Evolutionary conservation across 805 yeast species (phyloP), one percentile per base, ranked within the genome.

Genomic region (Suhomyces pyralidae): DNA sequence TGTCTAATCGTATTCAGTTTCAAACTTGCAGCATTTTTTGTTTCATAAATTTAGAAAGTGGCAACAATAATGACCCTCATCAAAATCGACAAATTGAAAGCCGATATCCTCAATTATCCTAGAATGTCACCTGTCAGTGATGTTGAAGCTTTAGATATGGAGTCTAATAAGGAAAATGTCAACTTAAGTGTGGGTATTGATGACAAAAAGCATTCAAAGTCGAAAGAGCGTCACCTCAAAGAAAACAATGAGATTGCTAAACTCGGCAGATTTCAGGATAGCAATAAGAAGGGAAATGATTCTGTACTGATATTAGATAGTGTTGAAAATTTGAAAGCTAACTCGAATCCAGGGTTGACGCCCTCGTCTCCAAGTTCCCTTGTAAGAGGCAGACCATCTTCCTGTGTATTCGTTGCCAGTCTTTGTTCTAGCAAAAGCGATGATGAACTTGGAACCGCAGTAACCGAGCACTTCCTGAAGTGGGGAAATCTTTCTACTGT

Each of bases 321-420:
- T 19, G 22, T 6, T 3, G 24, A 17, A 3, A 17, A 10, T 19
- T 7, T 10, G 24, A 38, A 38, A 38, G 22, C 6, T 19, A 38
- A 17, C 9, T 38, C 22, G 24, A 38, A 38, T 19, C 10, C 42
- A 7, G 9, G 9, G 9, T 38, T 38, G 42, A 10, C 26, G 17
- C 28, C 20, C 24, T 8, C 42, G 14, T n/a, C 36, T 32, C 15
- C 36, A n/a, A 32, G 36, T n/a, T n/a, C 36, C 36, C 43, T 43
- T 36, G 49, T 36, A 24, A 62, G 70, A 52, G 89, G 87, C 7
- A 78, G 87, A 46, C 97, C 97, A 14, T 85, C 96, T 0, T 83
- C 96, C 1, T 89, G 96, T 68, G 88, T 90, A 2, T 90, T 90
- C 73, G 96, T 90, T 51, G 96, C 96, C 25, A 84, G 93, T 66